These are phyloP conservation scores for Gastrolobium villosum DNA, from an alignment of 306 rosid species.

Conservation along the genomic window DNA sequence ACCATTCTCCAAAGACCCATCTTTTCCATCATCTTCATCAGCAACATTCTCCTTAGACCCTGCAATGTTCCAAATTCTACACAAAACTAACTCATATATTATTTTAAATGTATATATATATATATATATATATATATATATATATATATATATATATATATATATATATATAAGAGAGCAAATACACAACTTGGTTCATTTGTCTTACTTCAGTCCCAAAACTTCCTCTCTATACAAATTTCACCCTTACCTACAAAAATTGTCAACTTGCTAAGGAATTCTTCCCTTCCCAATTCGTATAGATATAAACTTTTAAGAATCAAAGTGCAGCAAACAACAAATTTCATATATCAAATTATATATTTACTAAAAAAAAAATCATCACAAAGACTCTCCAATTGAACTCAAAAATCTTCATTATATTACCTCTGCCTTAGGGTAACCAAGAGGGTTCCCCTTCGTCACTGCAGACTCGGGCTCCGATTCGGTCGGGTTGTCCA, in stretches of 20 bases:
- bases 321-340: neutral
- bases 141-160: no score
- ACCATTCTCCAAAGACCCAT: no score
- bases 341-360: neutral
- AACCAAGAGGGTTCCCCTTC: slow-evolving; percentile 63
- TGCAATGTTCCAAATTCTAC: no score
- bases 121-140: no score
- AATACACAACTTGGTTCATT: neutral
- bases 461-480: slow-evolving; percentile 40
- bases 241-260: no score
- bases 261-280: no score
- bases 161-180: neutral
- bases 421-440: slow-evolving; percentile 48
- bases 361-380: neutral
- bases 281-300: no score
- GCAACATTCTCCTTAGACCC: no score
- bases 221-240: neutral
- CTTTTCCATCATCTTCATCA: no score
- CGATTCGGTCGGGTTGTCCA: slow-evolving; percentile 29
- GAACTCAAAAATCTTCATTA: slow-evolving; percentile 10
- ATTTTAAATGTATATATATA: no score
- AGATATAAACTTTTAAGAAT: no score
- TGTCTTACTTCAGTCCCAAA: neutral
- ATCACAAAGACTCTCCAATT: neutral
- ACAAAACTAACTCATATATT: no score